Conservation (phyloP, 371 early-diverging fungal species). For the Coemansia sp. region DNA sequence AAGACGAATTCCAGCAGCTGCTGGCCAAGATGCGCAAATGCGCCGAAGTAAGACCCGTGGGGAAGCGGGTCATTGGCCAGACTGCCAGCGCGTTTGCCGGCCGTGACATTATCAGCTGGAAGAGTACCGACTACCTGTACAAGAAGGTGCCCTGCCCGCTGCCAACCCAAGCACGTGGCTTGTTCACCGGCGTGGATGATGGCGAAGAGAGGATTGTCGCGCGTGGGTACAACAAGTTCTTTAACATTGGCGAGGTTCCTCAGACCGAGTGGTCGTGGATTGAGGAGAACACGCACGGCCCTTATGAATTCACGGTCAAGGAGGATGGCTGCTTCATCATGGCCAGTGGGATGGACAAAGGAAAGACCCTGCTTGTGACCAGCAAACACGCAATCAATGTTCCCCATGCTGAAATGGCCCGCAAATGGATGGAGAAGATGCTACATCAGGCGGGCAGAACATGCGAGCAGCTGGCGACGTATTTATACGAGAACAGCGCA, state of each 20-base stretch:
- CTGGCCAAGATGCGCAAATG: conserved; percentile 24
- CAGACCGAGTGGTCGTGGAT: conserved; percentile 65
- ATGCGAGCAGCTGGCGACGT: conserved; percentile 67
- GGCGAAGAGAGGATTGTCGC: conserved; percentile 58
- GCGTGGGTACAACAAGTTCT: conserved; percentile 96
- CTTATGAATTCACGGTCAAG: conserved; percentile 90
- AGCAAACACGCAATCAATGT: conserved; percentile 71
- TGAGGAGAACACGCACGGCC: conserved; percentile 66
- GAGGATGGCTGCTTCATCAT: conserved; percentile 97
- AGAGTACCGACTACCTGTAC: conserved; percentile 64
- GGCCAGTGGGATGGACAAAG: conserved; percentile 67
- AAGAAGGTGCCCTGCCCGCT: conserved; percentile 59
- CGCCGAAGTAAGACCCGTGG: conserved; percentile 8
- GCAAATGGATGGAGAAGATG: conserved; percentile 74
- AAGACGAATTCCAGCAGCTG: conserved; percentile 28
- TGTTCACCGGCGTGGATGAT: conserved; percentile 62
- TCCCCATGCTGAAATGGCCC: conserved; percentile 69
- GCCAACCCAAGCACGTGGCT: conserved; percentile 80
- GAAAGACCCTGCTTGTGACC: conserved; percentile 74
- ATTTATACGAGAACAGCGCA: conserved; percentile 66
- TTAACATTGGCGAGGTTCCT: conserved; percentile 70
- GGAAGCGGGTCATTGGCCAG: conserved; percentile 36
- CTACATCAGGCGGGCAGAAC: conserved; percentile 59
- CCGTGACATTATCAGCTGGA: conserved; percentile 54
- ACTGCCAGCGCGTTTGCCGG: conserved; percentile 31